phyloP scores from a whole-genome alignment of 768 basidiomycete genomes.

The Sarcomyxa edulis region DNA sequence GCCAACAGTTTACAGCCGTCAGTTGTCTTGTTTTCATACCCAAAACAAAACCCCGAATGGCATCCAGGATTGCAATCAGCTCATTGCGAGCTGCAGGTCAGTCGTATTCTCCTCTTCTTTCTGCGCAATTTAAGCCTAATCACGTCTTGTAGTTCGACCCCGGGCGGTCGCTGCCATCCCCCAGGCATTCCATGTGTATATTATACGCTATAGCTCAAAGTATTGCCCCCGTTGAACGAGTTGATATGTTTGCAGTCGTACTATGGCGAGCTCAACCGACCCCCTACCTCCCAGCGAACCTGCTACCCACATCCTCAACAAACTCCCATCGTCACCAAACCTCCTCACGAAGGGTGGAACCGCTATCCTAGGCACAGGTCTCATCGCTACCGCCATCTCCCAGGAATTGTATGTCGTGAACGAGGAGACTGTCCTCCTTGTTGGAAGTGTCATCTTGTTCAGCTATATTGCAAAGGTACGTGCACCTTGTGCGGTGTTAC shows the following conservation, averaged over 20 bases:
- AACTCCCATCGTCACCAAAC: constrained; percentile 76
- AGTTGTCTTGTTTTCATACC: too few species aligned
- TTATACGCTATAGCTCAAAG: constrained; percentile 9
- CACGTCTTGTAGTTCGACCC: constrained; percentile 42
- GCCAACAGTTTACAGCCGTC: too few species aligned
- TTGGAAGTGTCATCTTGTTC: constrained; percentile 80
- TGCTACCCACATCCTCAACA: constrained; percentile 87
- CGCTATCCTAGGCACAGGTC: constrained; percentile 85
- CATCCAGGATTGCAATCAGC: constrained; percentile 66
- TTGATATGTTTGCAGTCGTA: constrained; percentile 40
- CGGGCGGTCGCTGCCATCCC: constrained; percentile 44
- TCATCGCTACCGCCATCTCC: constrained; percentile 88
- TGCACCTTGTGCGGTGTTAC: constrained; percentile 7
- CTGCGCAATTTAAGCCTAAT: constrained; percentile 2
- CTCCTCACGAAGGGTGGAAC: constrained; percentile 94
- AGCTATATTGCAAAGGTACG: constrained; percentile 77
- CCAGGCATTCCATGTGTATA: constrained; percentile 43
- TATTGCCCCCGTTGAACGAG: constrained; percentile 8
- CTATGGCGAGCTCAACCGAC: constrained; percentile 56
- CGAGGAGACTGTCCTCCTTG: constrained; percentile 88
- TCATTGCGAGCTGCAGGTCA: constrained; percentile 58
- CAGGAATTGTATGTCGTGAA: constrained; percentile 97
- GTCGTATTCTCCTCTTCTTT: constrained; percentile 11
- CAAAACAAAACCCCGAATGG: constrained; percentile 44
- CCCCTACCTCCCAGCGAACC: constrained; percentile 80